These are phyloP conservation scores for Trichoderma koningii DNA, from an alignment of 2,329 filamentous ascomycete species.

Conservation along the genomic window DNA sequence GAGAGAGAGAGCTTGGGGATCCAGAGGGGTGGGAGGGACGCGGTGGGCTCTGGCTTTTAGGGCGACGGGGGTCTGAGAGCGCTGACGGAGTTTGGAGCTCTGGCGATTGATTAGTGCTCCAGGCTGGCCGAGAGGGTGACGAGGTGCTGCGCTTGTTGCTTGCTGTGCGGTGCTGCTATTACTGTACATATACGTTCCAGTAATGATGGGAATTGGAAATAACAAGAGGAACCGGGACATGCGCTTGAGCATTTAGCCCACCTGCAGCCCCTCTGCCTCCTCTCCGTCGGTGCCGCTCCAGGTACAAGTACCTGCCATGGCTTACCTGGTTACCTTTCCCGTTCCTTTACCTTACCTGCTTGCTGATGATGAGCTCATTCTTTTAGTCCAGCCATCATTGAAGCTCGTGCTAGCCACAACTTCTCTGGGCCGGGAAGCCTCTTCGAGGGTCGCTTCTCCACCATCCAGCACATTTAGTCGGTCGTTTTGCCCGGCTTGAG, in stretches of 20 bases:
- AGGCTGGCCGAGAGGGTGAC: too few species aligned
- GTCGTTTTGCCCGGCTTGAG: constrained; percentile 13
- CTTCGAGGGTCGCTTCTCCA: constrained; percentile 10
- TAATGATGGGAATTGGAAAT: too few species aligned
- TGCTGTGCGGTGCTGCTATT: neutral
- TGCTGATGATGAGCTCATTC: too few species aligned
- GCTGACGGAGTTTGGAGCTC: constrained; percentile 26
- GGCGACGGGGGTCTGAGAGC: constrained; percentile 21
- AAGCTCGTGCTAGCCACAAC: constrained; percentile 5
- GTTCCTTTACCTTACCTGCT: neutral
- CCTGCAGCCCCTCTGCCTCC: neutral
- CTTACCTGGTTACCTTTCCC: too few species aligned
- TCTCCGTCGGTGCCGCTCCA: constrained; percentile 19
- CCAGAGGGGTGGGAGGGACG: constrained; percentile 4
- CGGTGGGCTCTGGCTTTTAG: constrained; percentile 26
- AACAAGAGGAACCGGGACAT: too few species aligned
- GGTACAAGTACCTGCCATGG: neutral
- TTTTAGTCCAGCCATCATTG: constrained; percentile 1
- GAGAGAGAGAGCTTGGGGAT: constrained; percentile 22
- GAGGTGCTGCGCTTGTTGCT: too few species aligned
- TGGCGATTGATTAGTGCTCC: neutral
- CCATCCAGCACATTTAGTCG: neutral
- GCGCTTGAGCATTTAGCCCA: constrained; percentile 3
- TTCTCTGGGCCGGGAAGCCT: neutral
- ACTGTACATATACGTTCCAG: too few species aligned